Base-by-base conservation (phyloP, 2,329 filamentous ascomycete species). In the Trichoderma pleuroti region DNA sequence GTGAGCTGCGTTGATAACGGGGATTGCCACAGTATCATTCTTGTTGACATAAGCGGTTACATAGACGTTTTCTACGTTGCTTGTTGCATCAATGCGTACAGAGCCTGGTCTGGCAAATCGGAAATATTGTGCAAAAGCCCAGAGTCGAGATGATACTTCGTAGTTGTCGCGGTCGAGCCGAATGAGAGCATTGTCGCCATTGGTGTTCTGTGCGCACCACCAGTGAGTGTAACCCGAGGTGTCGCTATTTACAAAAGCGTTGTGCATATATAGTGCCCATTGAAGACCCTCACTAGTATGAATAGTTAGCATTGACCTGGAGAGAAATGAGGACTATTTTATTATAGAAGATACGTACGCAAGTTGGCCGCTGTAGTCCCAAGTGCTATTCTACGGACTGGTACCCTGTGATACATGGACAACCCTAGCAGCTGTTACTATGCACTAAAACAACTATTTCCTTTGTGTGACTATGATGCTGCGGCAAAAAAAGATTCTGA, bases 311-410 rank as follows among this genome's bases (percentile, higher is more conserved):
- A 26, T 26, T 3, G 10, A 26, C n/a, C 14, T 21, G 18, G 28
- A 46, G 18, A 34, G 12, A 42, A 4, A 52, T 21, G 21, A 14
- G 28, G 9, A 4, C 10, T 60, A 42, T 42, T 42, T n/a, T 10
- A 8, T 9, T 7, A 32, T 10, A 32, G 14, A 24, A 18, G 14
- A 49, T 49, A 59, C 65, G 6, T 49, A 68, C 65, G 65, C 65
- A 68, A 68, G 65, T 18, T 68, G 65, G 28, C 65, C 65, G 52
- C 65, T 68, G 21, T 68, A 68, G 9, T 68, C 65, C 65, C 65
- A 68, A 32, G 65, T 68, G 56, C 65, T 68, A 11, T 68, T 68
- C 65, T 54, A 68, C 34, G 65, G 28, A 28, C 65, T 54, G 11
- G 65, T 68, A 3, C 65, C 65, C 65, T 68, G 14, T 34, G 12